Evolutionary conservation across 768 basidiomycete species (phyloP), one percentile per base, ranked within the genome.

Genomic region (Lactarius akahatsu): DNA sequence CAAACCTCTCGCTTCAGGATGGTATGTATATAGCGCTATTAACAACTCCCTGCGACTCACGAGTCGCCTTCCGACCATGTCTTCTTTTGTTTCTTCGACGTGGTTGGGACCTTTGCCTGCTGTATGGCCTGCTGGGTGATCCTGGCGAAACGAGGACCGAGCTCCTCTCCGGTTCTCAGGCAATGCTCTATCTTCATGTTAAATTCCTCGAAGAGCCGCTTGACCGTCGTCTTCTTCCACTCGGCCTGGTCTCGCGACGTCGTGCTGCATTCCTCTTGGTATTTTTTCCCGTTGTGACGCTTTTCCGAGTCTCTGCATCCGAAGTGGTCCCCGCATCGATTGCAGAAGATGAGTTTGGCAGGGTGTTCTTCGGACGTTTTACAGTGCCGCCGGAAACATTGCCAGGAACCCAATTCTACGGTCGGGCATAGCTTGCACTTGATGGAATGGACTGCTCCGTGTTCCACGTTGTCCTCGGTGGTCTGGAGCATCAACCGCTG

Each of bases 171-270:
- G 2, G n/a, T 59, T 32, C 2, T 26, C n/a, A 64, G n/a, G 2
- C 26, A 13, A 0, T 0, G 6, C 10, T 26, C 1, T 9, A 43
- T 3, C 7, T 8, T 32, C 20, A 0, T n/a, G 15, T 16, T 5
- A 18, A 64, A 64, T 0, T 11, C 4, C n/a, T 47, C n/a, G 47
- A 47, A 26, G 47, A 23, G 47, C 47, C 10, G 11, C 23, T 26
- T 15, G 23, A n/a, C 11, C 5, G 11, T 26, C 23, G 1, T 13
- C 47, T 13, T 50, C 23, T 50, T 50, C 47, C 11, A 13, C 47
- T 26, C 13, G 23, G 47, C 45, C 4, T 23, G n/a, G n/a, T n/a
- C 45, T 47, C 0, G 45, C 7, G 45, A 4, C 4, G 23, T 50
- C 0, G 23, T 10, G 5, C 11, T 23, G 11, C 47, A 50, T 50